These are phyloP conservation scores for Fusarium avenaceum DNA, from an alignment of 2,329 filamentous ascomycete genomes.

Conservation along the genomic window DNA sequence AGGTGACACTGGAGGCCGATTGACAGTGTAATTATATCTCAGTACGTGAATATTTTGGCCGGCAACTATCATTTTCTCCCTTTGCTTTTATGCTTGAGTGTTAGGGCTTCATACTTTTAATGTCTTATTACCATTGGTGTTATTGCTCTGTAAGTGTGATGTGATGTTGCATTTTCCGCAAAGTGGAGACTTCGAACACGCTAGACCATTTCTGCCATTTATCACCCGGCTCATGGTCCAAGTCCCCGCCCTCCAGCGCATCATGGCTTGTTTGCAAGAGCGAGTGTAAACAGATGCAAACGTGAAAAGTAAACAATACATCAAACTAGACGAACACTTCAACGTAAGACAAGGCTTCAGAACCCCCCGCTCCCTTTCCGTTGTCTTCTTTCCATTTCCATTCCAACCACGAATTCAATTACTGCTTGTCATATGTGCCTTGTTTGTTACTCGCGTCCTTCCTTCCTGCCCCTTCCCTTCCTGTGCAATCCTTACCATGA, in stretches of 20 bases:
- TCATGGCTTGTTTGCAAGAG: slow-evolving; percentile 17
- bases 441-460: slow-evolving; percentile 1
- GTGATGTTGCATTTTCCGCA: not conserved
- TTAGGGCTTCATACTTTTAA: too few species aligned
- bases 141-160: not conserved
- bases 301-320: slow-evolving; percentile 28
- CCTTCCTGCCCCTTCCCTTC: not conserved
- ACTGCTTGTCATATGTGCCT: not conserved
- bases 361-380: not conserved
- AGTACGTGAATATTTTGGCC: too few species aligned
- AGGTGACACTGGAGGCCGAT: not conserved
- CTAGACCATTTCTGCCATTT: slow-evolving; percentile 5
- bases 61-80: too few species aligned
- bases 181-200: slow-evolving; percentile 1
- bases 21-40: too few species aligned
- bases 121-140: not conserved
- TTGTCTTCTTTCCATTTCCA: not conserved
- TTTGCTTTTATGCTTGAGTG: too few species aligned
- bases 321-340: not conserved
- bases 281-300: slow-evolving; percentile 15
- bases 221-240: slow-evolving; percentile 15
- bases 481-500: slow-evolving; percentile 9
- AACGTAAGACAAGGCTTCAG: slow-evolving; percentile 13
- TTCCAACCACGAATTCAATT: not conserved
- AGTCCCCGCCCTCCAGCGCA: slow-evolving; percentile 15